Evolutionary conservation across 1,284 basidiomycete genomes (phyloP).

Genomic region (Ceratobasidium sp.): DNA sequence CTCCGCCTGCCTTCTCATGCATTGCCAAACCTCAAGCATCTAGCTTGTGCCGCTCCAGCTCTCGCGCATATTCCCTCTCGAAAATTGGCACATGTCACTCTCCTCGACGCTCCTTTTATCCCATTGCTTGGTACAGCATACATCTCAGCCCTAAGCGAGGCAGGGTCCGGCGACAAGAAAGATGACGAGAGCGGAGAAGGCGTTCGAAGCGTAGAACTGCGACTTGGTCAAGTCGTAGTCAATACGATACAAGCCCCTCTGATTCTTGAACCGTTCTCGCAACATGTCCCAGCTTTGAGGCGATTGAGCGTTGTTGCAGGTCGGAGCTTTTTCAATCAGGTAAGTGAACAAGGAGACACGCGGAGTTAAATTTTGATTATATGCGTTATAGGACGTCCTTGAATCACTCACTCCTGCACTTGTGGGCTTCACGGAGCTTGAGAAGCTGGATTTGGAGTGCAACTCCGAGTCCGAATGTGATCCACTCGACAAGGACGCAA

Average conservation of each 20-base stretch:
- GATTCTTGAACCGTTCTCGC: slow-evolving; percentile 22
- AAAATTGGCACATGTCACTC: slow-evolving; percentile 13
- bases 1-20: slow-evolving; percentile 21
- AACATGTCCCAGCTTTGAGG: slow-evolving; percentile 21
- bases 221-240: slow-evolving; percentile 28
- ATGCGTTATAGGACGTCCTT: slow-evolving; percentile 25
- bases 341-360: not conserved
- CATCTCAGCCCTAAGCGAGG: slow-evolving; percentile 18
- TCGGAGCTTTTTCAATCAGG: slow-evolving; percentile 20
- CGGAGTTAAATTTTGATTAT: not conserved
- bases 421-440: slow-evolving; percentile 13
- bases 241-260: slow-evolving; percentile 19
- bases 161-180: not conserved
- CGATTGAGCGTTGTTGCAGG: slow-evolving; percentile 20
- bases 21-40: slow-evolving; percentile 16
- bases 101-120: slow-evolving; percentile 30
- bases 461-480: slow-evolving; percentile 18
- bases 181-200: slow-evolving; percentile 9
- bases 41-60: slow-evolving; percentile 30
- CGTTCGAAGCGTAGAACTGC: slow-evolving; percentile 10
- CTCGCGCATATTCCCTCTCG: slow-evolving; percentile 5
- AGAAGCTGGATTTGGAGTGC: slow-evolving; percentile 3
- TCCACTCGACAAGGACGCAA: slow-evolving; percentile 5
- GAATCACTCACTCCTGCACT: slow-evolving; percentile 13
- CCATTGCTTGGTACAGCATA: slow-evolving; percentile 10